Conservation (phyloP, 2,329 filamentous ascomycete genomes). For the Diplodia mutila region DNA sequence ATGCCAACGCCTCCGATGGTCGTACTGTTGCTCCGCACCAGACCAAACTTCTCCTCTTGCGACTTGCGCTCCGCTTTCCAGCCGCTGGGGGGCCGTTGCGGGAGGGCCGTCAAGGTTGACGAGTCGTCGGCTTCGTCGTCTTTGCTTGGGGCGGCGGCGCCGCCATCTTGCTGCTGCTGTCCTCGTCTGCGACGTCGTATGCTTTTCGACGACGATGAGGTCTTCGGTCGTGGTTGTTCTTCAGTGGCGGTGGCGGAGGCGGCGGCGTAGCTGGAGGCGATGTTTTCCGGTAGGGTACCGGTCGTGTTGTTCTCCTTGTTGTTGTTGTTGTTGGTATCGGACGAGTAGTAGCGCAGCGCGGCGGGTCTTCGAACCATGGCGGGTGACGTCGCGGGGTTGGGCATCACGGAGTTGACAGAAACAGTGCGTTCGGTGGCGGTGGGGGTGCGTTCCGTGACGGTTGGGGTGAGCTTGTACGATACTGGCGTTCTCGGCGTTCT, state of each 20-base stretch:
- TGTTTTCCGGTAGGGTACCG: constrained; percentile 36
- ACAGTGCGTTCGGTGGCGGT: neutral
- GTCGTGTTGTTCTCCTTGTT: too few relatives aligned
- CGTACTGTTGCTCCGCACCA: neutral
- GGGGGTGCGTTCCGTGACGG: neutral
- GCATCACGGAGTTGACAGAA: neutral
- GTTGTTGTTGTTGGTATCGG: neutral
- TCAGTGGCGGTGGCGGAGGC: constrained; percentile 1
- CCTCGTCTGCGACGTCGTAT: neutral
- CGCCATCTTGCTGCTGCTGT: neutral
- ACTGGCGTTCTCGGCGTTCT: neutral
- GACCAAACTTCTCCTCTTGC: neutral
- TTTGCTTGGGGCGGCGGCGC: neutral
- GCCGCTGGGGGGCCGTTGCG: neutral
- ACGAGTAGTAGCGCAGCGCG: neutral
- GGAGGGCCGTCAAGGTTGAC: neutral
- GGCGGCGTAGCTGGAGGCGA: constrained; percentile 31
- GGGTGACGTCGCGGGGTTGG: neutral
- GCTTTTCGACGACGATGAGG: neutral
- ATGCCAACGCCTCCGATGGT: neutral
- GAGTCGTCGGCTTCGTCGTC: neutral
- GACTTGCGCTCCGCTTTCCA: neutral
- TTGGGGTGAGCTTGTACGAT: constrained; percentile 13
- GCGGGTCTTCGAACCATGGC: neutral
- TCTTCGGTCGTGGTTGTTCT: neutral